Base-by-base conservation (phyloP, 73 alveolate genomes). In the Paramecium bursaria region DNA sequence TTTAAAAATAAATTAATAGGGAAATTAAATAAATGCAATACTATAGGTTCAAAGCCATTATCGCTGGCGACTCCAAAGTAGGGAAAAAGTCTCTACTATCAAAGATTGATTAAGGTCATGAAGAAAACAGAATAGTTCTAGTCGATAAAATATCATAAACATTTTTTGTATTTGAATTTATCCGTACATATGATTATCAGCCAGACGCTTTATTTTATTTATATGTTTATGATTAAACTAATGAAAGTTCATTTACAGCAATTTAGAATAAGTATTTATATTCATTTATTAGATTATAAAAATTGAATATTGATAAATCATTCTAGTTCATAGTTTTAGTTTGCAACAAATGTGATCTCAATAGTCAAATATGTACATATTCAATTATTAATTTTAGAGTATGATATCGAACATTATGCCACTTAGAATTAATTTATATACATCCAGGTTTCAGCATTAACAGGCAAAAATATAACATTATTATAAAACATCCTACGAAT, bases 11-110 rank as follows among this genome's bases (percentile, higher is more conserved):
- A 33, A 33, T 25, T 25, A 51, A 21, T 51, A 26, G 23, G 46
- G 27, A 51, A 15, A 11, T 51, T 51, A 26, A 26, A 51, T 44
- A 51, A 51, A 57, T 57, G 50, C 27, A 57, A 27, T 57, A 57
- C 33, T 57, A 29, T 57, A 48, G 33, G 33, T 57, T 57, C 33
- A 57, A 30, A 57, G 76, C 76, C 33, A 30, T 57, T 50, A 27
- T 57, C 6, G 21, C 29, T 23, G 33, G 51, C 17, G 0, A 48
- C 27, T 17, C 27, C 17, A 17, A 30, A 57, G 76, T 57, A 14
- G 76, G 30, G 17, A 57, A 27, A 23, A 57, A 57, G 33, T 30
- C 50, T 57, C 13, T 4, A 15, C 49, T 27, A 2, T 17, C 21
- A 57, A 30, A 13, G 9, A 23, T 57, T 14, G 33, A 27, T 31